Evolutionary conservation across 2,329 filamentous ascomycete species (phyloP), one percentile per base, ranked within the genome.

Genomic region (Aspergillus sp.): DNA sequence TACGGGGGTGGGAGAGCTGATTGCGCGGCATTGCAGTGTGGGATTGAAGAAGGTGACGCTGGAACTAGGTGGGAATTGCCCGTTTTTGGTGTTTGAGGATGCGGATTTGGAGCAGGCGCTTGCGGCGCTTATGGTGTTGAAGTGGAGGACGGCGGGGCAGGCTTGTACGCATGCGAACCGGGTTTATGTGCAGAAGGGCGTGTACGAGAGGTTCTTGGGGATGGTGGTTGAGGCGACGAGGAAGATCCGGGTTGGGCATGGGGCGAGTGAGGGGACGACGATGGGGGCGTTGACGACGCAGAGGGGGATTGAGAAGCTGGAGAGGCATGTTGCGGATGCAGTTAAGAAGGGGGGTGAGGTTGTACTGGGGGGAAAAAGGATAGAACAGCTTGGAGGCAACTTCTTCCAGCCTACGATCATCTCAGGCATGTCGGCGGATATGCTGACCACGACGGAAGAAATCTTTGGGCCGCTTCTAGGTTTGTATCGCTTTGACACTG

Each of bases 351-450:
- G 88, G 2, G 89, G 83, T 0, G 82, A 81, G 45, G 72, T 89
- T 19, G 73, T 88, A 1, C 73, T 86, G n/a, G 88, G 88, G 7
- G 86, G 84, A 0, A 11, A 13, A 1, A 9, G 12, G 7, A 19
- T 30, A 5, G 13, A 15, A 79, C 81, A n/a, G 80, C 80, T 24
- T 1, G 44, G 13, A 4, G 42, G 42, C 7, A 27, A n/a, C 22
- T 90, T 89, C 77, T 88, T 89, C 71, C 80, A 87, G 68, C 86
- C 86, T 1, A 89, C 86, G 0, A 80, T 89, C 51, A 80, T 89
- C 37, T 79, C 80, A 0, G 81, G 82, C 4, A 82, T 85, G 57
- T 84, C 78, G 5, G 72, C 78, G 4, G 78, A 84, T 2, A 88
- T 89, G 85, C 60, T 76, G n/a, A 76, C 83, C 27, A 77, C 77